Base-by-base conservation (phyloP, 164 flowering plant genomes). In the Liquidambar formosana region DNA sequence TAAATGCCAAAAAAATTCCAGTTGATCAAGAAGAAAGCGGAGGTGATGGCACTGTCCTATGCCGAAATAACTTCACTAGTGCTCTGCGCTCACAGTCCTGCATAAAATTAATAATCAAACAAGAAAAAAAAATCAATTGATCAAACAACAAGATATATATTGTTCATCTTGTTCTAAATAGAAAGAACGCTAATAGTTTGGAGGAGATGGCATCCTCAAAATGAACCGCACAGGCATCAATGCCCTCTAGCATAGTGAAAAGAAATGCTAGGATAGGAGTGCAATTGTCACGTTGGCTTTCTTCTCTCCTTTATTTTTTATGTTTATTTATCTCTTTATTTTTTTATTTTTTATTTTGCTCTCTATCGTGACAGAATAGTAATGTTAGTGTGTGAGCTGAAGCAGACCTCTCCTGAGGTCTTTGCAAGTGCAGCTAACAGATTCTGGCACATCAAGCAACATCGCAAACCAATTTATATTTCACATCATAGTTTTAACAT, bases 71-170 rank as follows among this genome's bases (percentile, higher is more conserved):
- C 82, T 93, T 93, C 16, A 80, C 85, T 19, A 92, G 67, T 70
- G 96, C 80, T 79, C 99, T 83, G 62, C 99, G 92, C 71, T 95
- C 96, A 79, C 99, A 95, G 57, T 95, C 99, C 99, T 95, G 84
- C 61, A 80, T 5, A 59, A 14, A 63, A 63, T 53, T 43, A 23
- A 56, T 2, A 43, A 56, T 57, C 22, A 57, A 66, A 1, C 58
- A 54, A 54, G 28, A 64, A 52, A 11, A 27, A 22, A 3, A 9
- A 33, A 53, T 33, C 8, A 26, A 16, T 65, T 22, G 22, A 9
- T 54, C 6, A n/a, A n/a, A n/a, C 12, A 22, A 2, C 23, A 21
- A 21, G 10, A 21, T 1, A 25, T 18, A 33, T 33, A 33, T 6
- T 33, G 41, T 6, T 2, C 6, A 33, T 33, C 6, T 33, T 33